These are phyloP conservation scores for Penicillium sp. DNA, from an alignment of 2,329 filamentous ascomycete species.

Conservation along the genomic window DNA sequence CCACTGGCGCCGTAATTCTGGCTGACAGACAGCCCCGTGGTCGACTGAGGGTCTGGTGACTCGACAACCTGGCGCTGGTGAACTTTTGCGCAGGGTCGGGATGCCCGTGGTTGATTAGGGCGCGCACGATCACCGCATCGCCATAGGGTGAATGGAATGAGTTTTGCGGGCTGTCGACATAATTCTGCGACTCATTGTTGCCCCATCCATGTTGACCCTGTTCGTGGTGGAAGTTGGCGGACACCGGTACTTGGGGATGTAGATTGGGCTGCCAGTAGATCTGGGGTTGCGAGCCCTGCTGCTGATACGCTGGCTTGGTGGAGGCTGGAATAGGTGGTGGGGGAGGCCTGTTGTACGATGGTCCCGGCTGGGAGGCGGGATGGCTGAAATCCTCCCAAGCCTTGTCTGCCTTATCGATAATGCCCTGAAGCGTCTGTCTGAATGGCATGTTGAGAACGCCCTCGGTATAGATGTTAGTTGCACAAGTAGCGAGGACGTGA, in stretches of 20 bases:
- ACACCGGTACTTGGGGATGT: slow-evolving; percentile 19
- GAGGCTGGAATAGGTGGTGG: slow-evolving; percentile 23
- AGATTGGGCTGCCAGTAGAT: slow-evolving; percentile 23
- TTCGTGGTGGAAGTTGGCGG: slow-evolving; percentile 20
- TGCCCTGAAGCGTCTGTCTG: slow-evolving; percentile 22
- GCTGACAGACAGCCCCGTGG: slow-evolving; percentile 24
- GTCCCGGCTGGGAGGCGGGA: slow-evolving; percentile 3
- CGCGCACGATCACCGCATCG: slow-evolving; percentile 22
- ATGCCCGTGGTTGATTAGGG: slow-evolving; percentile 22
- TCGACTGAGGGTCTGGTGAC: slow-evolving; percentile 21
- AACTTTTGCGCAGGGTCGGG: slow-evolving; percentile 22
- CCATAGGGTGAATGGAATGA: slow-evolving; percentile 23
- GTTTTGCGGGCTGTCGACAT: slow-evolving; percentile 21
- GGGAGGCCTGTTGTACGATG: slow-evolving; percentile 15
- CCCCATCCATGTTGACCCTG: slow-evolving; percentile 25
- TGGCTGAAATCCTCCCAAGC: slow-evolving; percentile 19
- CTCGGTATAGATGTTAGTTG: slow-evolving; percentile 14
- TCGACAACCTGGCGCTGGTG: slow-evolving; percentile 24
- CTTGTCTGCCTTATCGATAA: slow-evolving; percentile 23
- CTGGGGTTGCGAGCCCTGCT: slow-evolving; percentile 19
- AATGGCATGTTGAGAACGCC: slow-evolving; percentile 21
- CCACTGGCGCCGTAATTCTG: slow-evolving; percentile 21
- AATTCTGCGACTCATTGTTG: slow-evolving; percentile 25
- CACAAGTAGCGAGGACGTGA: slow-evolving; percentile 4
- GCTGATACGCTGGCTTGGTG: slow-evolving; percentile 19